phyloP scores from a whole-genome alignment of 768 basidiomycete genomes.

The Boletus vinaceobasis region DNA sequence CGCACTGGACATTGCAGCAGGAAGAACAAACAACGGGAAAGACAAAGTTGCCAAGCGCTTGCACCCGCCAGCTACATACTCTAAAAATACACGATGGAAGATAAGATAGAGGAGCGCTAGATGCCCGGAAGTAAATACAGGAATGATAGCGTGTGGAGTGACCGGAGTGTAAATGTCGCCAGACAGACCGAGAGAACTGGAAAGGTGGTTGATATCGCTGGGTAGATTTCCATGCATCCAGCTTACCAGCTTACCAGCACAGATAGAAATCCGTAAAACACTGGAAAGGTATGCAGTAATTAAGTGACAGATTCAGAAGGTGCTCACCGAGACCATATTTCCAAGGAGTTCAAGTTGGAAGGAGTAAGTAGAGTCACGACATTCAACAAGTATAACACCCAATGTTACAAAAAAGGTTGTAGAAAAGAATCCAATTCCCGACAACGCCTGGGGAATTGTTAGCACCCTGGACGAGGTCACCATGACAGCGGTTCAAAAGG shows the following conservation, averaged over 20 bases:
- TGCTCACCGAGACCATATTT: background rate
- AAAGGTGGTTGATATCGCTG: background rate
- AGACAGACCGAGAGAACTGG: background rate
- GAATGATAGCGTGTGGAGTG: background rate
- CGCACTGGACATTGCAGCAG: conserved; percentile 11
- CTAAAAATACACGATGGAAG: conserved; percentile 1
- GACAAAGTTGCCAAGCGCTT: background rate
- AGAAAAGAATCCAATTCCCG: too few relatives aligned
- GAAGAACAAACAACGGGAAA: background rate
- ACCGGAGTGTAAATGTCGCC: background rate
- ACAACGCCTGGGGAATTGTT: too few relatives aligned
- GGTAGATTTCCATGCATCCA: background rate
- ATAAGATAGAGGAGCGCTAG: conserved; percentile 1
- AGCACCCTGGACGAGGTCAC: too few relatives aligned
- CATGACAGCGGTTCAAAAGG: too few relatives aligned
- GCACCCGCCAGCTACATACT: conserved; percentile 1
- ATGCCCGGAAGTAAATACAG: too few relatives aligned
- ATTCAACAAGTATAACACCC: background rate
- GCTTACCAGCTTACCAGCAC: background rate
- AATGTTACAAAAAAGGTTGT: background rate
- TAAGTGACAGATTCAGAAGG: too few relatives aligned
- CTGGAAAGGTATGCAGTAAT: background rate
- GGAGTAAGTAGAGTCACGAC: background rate
- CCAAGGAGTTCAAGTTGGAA: background rate
- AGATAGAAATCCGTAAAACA: background rate